Conservation (phyloP, 805 yeast genomes). For the Gaillardinia entomophila region DNA sequence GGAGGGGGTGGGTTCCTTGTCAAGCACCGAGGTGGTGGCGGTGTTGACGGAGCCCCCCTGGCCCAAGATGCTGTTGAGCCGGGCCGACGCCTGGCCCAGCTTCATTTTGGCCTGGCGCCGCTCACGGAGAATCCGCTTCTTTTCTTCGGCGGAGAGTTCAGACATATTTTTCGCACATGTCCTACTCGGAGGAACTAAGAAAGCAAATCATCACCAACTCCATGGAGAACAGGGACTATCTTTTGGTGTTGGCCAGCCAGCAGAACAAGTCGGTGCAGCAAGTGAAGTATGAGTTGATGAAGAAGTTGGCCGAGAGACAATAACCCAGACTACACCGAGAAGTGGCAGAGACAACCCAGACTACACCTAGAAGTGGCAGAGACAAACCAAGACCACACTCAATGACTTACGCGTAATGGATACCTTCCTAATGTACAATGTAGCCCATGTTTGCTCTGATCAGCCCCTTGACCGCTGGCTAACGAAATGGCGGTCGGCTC, state of each 20-base stretch:
- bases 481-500: neutral
- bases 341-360: no score
- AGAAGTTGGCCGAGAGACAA: conserved; percentile 14
- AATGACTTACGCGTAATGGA: no score
- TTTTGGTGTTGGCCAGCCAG: conserved; percentile 33
- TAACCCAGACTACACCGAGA: no score
- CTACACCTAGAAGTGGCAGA: no score
- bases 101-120: conserved; percentile 60
- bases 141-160: conserved; percentile 49
- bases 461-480: conserved; percentile 16
- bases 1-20: neutral
- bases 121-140: conserved; percentile 52
- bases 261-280: conserved; percentile 39
- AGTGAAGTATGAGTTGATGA: conserved; percentile 34
- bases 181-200: conserved; percentile 12
- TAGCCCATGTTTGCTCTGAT: conserved; percentile 34
- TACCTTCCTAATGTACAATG: no score
- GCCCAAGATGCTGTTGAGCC: conserved; percentile 37
- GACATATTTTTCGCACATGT: conserved; percentile 26
- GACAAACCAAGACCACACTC: no score
- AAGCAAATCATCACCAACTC: conserved; percentile 34
- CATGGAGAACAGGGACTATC: conserved; percentile 33
- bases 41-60: neutral
- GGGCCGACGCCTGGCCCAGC: conserved; percentile 47
- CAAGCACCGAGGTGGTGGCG: neutral